phyloP scores from a whole-genome alignment of 768 basidiomycete species.

The Rickenella mellea region DNA sequence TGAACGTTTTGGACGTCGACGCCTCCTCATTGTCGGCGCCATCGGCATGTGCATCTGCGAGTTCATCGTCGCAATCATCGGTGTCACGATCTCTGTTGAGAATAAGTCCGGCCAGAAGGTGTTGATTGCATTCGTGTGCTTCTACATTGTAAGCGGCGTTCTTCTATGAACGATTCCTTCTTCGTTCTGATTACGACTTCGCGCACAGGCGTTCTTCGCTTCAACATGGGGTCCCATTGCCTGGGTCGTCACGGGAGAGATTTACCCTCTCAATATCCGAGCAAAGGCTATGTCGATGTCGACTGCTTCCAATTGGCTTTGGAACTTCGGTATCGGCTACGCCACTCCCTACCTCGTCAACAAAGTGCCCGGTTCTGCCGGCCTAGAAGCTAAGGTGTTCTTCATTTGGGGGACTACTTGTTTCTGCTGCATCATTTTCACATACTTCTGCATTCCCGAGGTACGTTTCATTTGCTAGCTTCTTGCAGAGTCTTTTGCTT shows the following conservation, averaged over 20 bases:
- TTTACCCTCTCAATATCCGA: conserved; percentile 76
- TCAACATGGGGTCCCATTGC: conserved; percentile 66
- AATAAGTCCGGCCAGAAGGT: conserved; percentile 54
- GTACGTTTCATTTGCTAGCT: too few species aligned
- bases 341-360: conserved; percentile 42
- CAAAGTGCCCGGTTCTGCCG: conserved; percentile 34
- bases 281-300: conserved; percentile 76
- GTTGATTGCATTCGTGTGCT: conserved; percentile 46
- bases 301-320: conserved; percentile 66
- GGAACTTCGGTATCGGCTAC: conserved; percentile 65
- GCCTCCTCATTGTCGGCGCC: conserved; percentile 72
- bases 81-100: conserved; percentile 30
- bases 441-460: conserved; percentile 75
- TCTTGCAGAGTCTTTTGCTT: too few species aligned
- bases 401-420: conserved; percentile 77
- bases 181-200: too few species aligned
- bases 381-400: conserved; percentile 69
- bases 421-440: conserved; percentile 59
- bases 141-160: too few species aligned
- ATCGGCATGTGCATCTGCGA: conserved; percentile 79
- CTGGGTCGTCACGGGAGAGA: conserved; percentile 67
- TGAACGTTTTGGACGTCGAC: conserved; percentile 75
- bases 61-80: conserved; percentile 66
- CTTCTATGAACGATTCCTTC: too few species aligned
- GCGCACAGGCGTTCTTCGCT: conserved; percentile 27